Conservation (phyloP, 2,329 filamentous ascomycete species). For the Alternaria longipes region DNA sequence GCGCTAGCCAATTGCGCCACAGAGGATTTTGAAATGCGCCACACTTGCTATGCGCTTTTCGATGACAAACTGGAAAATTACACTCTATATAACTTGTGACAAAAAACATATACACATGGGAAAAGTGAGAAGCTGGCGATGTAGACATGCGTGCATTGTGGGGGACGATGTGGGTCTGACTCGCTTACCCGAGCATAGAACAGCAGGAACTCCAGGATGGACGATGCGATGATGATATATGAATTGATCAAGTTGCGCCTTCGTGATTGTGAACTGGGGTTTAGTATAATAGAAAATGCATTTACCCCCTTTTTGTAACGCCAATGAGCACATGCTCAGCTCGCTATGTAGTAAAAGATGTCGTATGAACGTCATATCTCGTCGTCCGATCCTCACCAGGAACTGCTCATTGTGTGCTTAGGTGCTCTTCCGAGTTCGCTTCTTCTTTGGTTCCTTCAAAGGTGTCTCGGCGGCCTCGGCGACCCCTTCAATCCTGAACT, state of each 20-base stretch:
- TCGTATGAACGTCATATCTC: neutral
- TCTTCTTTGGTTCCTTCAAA: conserved; percentile 23
- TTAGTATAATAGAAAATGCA: neutral
- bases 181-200: conserved; percentile 12
- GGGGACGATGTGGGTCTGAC: conserved; percentile 15
- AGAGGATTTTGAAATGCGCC: conserved; percentile 43
- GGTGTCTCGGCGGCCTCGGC: conserved; percentile 3
- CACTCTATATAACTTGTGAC: neutral
- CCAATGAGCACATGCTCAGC: neutral
- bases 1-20: conserved; percentile 66
- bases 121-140: neutral
- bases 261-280: neutral
- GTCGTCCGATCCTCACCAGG: neutral
- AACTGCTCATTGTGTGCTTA: neutral
- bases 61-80: neutral
- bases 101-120: neutral
- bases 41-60: conserved; percentile 30
- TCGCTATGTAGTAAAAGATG: conserved; percentile 18
- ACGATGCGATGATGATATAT: neutral
- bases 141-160: neutral
- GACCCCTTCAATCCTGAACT: conserved; percentile 45
- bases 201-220: neutral
- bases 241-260: neutral
- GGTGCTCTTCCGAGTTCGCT: conserved; percentile 25
- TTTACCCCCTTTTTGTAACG: neutral